phyloP scores from a whole-genome alignment of 148 eudicot species.

The Pouteria glomerata region DNA sequence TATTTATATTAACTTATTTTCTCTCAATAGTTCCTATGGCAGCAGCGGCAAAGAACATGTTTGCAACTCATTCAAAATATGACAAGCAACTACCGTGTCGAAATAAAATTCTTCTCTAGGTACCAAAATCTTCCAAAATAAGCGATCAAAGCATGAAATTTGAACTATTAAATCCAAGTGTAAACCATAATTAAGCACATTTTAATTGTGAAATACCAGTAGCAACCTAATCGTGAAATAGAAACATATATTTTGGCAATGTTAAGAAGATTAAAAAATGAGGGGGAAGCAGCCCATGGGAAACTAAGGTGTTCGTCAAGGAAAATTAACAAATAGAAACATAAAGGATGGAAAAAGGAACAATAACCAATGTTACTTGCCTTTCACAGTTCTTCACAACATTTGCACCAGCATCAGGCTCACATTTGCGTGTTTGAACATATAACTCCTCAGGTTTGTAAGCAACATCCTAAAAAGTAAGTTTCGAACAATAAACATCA shows the following conservation, averaged over 20 bases:
- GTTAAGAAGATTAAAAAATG: not conserved
- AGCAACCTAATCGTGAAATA: not conserved
- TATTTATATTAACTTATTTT: too few relatives aligned
- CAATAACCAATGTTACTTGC: slow-evolving; percentile 25
- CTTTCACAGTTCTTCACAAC: slow-evolving; percentile 81
- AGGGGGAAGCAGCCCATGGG: not conserved
- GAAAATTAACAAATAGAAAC: not conserved
- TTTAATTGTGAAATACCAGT: not conserved
- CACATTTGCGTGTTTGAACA: slow-evolving; percentile 77
- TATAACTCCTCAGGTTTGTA: slow-evolving; percentile 75
- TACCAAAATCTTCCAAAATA: too few relatives aligned
- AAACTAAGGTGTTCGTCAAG: not conserved
- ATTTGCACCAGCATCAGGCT: slow-evolving; percentile 73
- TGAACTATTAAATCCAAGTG: too few relatives aligned
- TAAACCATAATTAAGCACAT: not conserved
- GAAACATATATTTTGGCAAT: not conserved
- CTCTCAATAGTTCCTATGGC: too few relatives aligned
- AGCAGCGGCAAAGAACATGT: too few relatives aligned
- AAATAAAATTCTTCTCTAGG: too few relatives aligned
- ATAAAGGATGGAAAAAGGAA: not conserved
- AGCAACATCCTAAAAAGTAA: slow-evolving; percentile 57
- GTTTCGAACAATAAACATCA: not conserved
- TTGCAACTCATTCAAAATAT: too few relatives aligned
- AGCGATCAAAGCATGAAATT: too few relatives aligned
- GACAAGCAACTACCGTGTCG: too few relatives aligned